Conservation (phyloP, 805 yeast species). For the Yamadazyma scolyti region DNA sequence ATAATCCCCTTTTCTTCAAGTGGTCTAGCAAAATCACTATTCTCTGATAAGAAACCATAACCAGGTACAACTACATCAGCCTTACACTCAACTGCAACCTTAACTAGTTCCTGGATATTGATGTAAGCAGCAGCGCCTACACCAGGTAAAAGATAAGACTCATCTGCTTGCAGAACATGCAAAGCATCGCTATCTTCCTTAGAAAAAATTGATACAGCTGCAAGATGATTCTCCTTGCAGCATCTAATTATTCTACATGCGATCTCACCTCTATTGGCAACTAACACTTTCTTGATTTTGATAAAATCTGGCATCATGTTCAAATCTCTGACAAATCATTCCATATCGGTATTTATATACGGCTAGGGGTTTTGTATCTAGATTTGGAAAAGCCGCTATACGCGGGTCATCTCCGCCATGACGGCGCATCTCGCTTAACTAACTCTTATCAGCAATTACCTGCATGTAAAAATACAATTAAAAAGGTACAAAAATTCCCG, state of each 20-base stretch:
- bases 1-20: constrained; percentile 76
- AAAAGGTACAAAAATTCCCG: too few relatives aligned
- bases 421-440: too few relatives aligned
- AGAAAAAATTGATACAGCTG: constrained; percentile 82
- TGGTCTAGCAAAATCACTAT: constrained; percentile 90
- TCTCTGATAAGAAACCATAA: constrained; percentile 93
- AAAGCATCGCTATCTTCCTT: constrained; percentile 85
- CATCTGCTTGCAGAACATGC: constrained; percentile 85
- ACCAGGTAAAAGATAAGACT: constrained; percentile 75
- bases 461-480: too few relatives aligned
- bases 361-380: background rate
- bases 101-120: constrained; percentile 75
- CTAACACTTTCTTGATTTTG: constrained; percentile 8
- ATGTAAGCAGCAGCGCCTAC: constrained; percentile 87
- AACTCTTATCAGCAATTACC: too few relatives aligned
- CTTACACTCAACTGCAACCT: constrained; percentile 74
- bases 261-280: constrained; percentile 94
- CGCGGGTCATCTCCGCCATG: too few relatives aligned
- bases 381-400: background rate
- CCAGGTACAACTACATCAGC: constrained; percentile 97
- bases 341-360: background rate
- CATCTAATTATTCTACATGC: constrained; percentile 93
- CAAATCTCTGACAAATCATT: constrained; percentile 1
- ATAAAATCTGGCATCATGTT: background rate
- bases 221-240: constrained; percentile 70